These are phyloP conservation scores for Canariomyces notabilis DNA, from an alignment of 2,329 filamentous ascomycete species.

Conservation along the genomic window DNA sequence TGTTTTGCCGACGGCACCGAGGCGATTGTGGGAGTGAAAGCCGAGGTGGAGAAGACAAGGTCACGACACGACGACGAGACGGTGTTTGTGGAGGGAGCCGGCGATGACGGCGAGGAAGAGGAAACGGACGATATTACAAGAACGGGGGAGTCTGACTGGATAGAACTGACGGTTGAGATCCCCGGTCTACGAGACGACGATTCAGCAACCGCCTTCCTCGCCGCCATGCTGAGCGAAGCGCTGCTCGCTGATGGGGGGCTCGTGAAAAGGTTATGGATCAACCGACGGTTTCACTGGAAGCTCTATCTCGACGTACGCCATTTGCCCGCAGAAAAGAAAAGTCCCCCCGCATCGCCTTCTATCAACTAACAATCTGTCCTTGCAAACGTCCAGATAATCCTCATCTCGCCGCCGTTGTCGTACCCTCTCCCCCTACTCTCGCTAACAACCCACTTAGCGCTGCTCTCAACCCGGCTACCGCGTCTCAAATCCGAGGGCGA, in stretches of 20 bases:
- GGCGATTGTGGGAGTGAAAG: slow-evolving; percentile 92
- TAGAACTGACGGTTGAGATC: slow-evolving; percentile 88
- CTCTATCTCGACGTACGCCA: slow-evolving; percentile 81
- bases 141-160: slow-evolving; percentile 62
- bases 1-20: slow-evolving; percentile 95
- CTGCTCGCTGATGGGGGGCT: slow-evolving; percentile 68
- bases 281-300: slow-evolving; percentile 91
- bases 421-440: slow-evolving; percentile 92
- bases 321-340: background rate
- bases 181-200: slow-evolving; percentile 90
- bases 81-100: slow-evolving; percentile 20
- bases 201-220: slow-evolving; percentile 77
- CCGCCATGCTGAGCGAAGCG: slow-evolving; percentile 83
- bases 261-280: slow-evolving; percentile 74
- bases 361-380: slow-evolving; percentile 1
- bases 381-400: slow-evolving; percentile 64
- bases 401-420: slow-evolving; percentile 87
- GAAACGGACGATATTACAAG: slow-evolving; percentile 37
- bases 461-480: slow-evolving; percentile 81
- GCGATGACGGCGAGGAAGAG: slow-evolving; percentile 23
- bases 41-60: slow-evolving; percentile 76
- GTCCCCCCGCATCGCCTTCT: background rate
- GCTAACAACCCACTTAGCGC: slow-evolving; percentile 86
- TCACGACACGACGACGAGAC: slow-evolving; percentile 26
- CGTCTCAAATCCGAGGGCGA: slow-evolving; percentile 81